phyloP scores from a whole-genome alignment of 2,329 filamentous ascomycete genomes.

The Neurospora sp. region DNA sequence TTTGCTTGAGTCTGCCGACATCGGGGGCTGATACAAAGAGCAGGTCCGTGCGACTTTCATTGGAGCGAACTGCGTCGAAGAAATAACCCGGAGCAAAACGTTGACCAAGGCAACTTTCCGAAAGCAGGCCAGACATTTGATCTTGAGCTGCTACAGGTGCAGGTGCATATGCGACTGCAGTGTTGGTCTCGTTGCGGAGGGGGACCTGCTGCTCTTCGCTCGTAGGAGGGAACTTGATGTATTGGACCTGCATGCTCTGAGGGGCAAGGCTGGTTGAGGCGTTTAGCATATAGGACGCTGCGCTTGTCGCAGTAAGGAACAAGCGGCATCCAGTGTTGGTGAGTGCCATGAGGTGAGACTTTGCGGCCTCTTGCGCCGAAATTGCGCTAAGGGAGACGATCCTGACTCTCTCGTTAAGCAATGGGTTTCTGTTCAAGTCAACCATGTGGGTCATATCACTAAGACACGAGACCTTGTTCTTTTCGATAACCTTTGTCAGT shows the following conservation, averaged over 20 bases:
- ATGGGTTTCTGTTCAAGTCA: slow-evolving; percentile 46
- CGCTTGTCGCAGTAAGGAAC: slow-evolving; percentile 82
- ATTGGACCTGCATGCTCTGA: slow-evolving; percentile 95
- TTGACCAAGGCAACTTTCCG: slow-evolving; percentile 29
- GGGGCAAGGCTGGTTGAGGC: slow-evolving; percentile 56
- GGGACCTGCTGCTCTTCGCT: slow-evolving; percentile 14
- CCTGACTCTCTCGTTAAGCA: slow-evolving; percentile 59
- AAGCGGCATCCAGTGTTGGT: slow-evolving; percentile 86
- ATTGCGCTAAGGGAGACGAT: slow-evolving; percentile 86
- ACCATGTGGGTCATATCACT: slow-evolving; percentile 82
- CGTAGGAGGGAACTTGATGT: slow-evolving; percentile 79
- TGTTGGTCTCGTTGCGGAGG: neutral
- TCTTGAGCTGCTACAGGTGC: neutral
- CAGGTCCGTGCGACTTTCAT: slow-evolving; percentile 37
- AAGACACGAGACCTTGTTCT: slow-evolving; percentile 50
- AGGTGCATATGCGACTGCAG: neutral
- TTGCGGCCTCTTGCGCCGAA: slow-evolving; percentile 65
- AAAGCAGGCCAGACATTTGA: neutral
- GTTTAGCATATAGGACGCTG: slow-evolving; percentile 55
- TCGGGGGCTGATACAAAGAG: slow-evolving; percentile 85
- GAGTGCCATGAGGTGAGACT: slow-evolving; percentile 80
- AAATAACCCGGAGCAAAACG: slow-evolving; percentile 85
- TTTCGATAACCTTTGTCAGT: slow-evolving; percentile 55
- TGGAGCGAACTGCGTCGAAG: slow-evolving; percentile 66
- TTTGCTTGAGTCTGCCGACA: slow-evolving; percentile 67